Conservation (phyloP, 2,329 filamentous ascomycete species). For the Colletotrichum melonis region DNA sequence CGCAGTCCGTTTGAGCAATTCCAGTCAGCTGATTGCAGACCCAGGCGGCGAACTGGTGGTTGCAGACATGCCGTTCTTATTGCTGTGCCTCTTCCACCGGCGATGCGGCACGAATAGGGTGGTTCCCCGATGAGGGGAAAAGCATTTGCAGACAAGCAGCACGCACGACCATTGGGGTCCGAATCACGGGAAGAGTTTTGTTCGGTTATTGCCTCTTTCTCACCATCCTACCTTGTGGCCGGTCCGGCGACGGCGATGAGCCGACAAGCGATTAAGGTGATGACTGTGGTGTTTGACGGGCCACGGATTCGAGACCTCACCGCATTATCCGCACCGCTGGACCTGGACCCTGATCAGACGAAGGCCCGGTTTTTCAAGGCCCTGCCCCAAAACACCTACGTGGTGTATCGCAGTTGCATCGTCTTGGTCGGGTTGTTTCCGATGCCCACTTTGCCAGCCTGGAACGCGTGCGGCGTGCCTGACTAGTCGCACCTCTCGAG, state of each 20-base stretch:
- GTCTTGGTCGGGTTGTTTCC: constrained; percentile 2
- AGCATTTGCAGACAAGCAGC: neutral
- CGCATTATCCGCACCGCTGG: constrained; percentile 6
- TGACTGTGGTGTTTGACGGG: neutral
- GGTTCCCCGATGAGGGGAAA: neutral
- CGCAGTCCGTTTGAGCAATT: neutral
- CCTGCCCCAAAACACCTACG: constrained; percentile 21
- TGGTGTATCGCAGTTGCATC: constrained; percentile 16
- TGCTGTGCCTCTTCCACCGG: neutral
- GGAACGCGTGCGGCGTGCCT: neutral
- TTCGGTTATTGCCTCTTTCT: neutral
- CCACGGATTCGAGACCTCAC: neutral
- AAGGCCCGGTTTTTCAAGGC: constrained; percentile 24
- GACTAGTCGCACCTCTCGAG: neutral
- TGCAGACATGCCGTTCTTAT: neutral
- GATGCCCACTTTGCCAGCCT: neutral
- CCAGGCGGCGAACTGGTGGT: neutral
- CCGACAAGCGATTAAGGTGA: neutral
- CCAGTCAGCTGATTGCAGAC: constrained; percentile 28
- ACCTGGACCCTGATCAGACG: constrained; percentile 25
- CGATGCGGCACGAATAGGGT: constrained; percentile 22
- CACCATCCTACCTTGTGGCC: neutral
- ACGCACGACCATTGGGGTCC: constrained; percentile 14
- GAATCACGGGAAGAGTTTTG: neutral
- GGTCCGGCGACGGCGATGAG: neutral